Conservation (phyloP, 495 filamentous ascomycete species). For the Aspergillus avenaceus region DNA sequence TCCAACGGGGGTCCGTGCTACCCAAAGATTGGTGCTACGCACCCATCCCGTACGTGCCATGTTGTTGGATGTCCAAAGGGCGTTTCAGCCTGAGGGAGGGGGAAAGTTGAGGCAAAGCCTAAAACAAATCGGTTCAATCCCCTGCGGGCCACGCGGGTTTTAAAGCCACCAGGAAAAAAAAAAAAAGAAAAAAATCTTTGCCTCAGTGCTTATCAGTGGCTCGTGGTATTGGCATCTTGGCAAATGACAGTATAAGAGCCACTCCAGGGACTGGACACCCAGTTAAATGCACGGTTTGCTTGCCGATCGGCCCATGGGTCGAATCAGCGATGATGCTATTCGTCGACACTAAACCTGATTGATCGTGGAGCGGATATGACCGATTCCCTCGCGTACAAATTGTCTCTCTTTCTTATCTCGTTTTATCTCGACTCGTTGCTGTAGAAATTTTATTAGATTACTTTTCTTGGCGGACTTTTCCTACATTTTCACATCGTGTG, state of each 20-base stretch:
- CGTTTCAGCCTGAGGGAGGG: background rate
- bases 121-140: background rate
- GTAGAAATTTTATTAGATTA: background rate
- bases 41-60: conserved; percentile 45
- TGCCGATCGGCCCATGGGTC: conserved; percentile 2
- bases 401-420: background rate
- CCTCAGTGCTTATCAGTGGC: conserved; percentile 6
- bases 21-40: conserved; percentile 47
- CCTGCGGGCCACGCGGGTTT: conserved; percentile 6
- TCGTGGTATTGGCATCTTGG: conserved; percentile 7
- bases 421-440: background rate
- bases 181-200: conserved; percentile 11
- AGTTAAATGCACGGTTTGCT: background rate
- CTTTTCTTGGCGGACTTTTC: conserved; percentile 17
- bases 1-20: conserved; percentile 59
- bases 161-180: conserved; percentile 10
- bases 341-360: too few relatives aligned
- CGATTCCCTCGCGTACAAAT: background rate
- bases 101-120: background rate
- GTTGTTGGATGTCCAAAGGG: background rate
- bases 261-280: background rate
- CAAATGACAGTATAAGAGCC: background rate
- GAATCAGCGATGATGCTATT: conserved; percentile 1
- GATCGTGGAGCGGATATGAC: background rate
- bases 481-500: too few relatives aligned